phyloP scores from a whole-genome alignment of 139 green algal species.

The Chlamydomonas eustigma region DNA sequence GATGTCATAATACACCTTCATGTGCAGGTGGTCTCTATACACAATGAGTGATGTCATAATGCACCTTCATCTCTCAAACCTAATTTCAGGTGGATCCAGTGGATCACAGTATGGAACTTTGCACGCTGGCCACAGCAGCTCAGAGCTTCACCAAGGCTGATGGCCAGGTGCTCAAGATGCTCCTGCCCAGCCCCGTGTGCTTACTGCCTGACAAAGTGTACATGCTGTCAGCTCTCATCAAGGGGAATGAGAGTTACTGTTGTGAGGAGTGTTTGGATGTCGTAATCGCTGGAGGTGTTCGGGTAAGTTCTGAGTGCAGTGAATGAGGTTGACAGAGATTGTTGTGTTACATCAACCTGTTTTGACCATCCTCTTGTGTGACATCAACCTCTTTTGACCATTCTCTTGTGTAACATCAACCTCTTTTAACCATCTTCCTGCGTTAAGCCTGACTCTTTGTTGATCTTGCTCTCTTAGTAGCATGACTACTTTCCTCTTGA shows the following conservation, averaged over 20 bases:
- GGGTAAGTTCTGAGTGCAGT: neutral
- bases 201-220: slow-evolving; percentile 36
- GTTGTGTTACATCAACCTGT: neutral
- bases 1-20: too few species aligned
- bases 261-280: slow-evolving; percentile 68
- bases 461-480: too few species aligned
- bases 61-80: too few species aligned
- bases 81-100: slow-evolving; percentile 45
- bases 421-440: neutral
- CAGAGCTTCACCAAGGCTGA: slow-evolving; percentile 69
- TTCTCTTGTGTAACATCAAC: neutral
- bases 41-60: too few species aligned
- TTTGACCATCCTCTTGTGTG: neutral
- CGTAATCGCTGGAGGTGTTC: slow-evolving; percentile 42
- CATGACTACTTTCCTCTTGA: neutral
- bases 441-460: too few species aligned
- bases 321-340: neutral
- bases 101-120: slow-evolving; percentile 34
- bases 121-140: slow-evolving; percentile 28
- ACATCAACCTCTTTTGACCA: neutral
- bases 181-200: slow-evolving; percentile 39
- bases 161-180: slow-evolving; percentile 44
- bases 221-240: slow-evolving; percentile 65
- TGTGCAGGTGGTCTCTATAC: too few species aligned
- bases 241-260: slow-evolving; percentile 63